phyloP scores from a whole-genome alignment of 768 basidiomycete genomes.

The Cyclocybe cylindracea region DNA sequence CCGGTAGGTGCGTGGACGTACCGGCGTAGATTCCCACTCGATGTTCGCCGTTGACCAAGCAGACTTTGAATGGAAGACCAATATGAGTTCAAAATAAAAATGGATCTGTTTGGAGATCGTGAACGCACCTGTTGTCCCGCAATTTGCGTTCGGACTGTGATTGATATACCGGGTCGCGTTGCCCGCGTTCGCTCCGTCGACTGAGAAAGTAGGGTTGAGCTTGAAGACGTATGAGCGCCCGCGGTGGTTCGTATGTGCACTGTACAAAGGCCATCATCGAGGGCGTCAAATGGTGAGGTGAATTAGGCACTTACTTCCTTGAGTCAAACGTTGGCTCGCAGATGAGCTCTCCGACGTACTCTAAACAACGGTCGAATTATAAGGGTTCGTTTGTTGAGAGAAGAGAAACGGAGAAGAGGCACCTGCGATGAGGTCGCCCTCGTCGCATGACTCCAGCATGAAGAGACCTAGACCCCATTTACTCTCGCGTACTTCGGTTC shows the following conservation, averaged over 20 bases:
- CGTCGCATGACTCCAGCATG: slow-evolving; percentile 40
- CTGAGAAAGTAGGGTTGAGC: slow-evolving; percentile 42
- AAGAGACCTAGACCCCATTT: slow-evolving; percentile 59
- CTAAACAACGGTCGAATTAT: slow-evolving; percentile 29
- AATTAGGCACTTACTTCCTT: slow-evolving; percentile 44
- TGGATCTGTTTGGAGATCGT: neutral
- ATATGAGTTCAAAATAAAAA: neutral
- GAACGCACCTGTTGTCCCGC: slow-evolving; percentile 43
- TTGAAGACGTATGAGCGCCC: slow-evolving; percentile 64
- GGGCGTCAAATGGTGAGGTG: neutral
- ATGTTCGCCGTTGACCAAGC: slow-evolving; percentile 64
- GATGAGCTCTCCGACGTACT: slow-evolving; percentile 69
- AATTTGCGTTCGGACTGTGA: slow-evolving; percentile 47
- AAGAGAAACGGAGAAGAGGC: neutral
- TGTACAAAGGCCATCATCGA: slow-evolving; percentile 2
- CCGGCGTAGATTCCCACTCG: slow-evolving; percentile 65
- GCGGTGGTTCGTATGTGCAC: slow-evolving; percentile 45
- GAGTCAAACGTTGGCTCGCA: slow-evolving; percentile 47
- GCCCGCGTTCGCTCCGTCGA: slow-evolving; percentile 60
- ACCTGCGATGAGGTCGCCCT: slow-evolving; percentile 54
- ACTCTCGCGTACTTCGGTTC: slow-evolving; percentile 42
- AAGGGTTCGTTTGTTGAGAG: too few relatives aligned
- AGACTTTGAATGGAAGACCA: slow-evolving; percentile 33
- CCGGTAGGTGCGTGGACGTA: slow-evolving; percentile 16
- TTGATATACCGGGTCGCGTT: slow-evolving; percentile 74